phyloP scores from a whole-genome alignment of 1,284 basidiomycete genomes.

The Coniferiporia weirii region DNA sequence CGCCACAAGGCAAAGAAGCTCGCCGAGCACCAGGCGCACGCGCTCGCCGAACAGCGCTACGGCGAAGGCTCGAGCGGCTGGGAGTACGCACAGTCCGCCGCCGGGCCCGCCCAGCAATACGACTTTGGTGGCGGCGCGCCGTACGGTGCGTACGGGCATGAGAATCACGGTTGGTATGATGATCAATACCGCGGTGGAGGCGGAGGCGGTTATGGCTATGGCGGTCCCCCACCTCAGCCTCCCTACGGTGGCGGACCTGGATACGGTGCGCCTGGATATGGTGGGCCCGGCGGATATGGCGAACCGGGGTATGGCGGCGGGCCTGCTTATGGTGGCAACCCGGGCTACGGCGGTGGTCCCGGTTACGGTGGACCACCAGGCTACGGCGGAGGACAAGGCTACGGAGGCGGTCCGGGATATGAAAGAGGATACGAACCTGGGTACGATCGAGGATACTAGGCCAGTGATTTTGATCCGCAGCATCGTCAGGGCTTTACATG shows the following conservation, averaged over 20 bases:
- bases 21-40: conserved; percentile 22
- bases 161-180: conserved; percentile 16
- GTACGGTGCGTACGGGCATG: conserved; percentile 12
- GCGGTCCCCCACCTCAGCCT: background rate
- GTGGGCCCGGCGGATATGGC: background rate
- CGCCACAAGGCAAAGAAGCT: conserved; percentile 23
- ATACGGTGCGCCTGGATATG: background rate
- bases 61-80: conserved; percentile 20
- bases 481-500: too few species aligned
- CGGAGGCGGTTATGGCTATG: background rate
- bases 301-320: background rate
- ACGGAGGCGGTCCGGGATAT: too few species aligned
- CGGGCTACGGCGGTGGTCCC: background rate
- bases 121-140: conserved; percentile 11
- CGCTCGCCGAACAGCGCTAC: conserved; percentile 22
- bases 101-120: conserved; percentile 14
- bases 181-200: conserved; percentile 10
- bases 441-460: too few species aligned
- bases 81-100: conserved; percentile 17
- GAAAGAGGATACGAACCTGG: too few species aligned
- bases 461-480: too few species aligned
- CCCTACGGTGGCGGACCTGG: background rate
- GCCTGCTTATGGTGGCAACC: background rate
- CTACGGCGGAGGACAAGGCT: background rate
- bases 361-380: background rate